Evolutionary conservation across 257 asterid species (phyloP).

Genomic region (Schizonepeta tenuifolia): DNA sequence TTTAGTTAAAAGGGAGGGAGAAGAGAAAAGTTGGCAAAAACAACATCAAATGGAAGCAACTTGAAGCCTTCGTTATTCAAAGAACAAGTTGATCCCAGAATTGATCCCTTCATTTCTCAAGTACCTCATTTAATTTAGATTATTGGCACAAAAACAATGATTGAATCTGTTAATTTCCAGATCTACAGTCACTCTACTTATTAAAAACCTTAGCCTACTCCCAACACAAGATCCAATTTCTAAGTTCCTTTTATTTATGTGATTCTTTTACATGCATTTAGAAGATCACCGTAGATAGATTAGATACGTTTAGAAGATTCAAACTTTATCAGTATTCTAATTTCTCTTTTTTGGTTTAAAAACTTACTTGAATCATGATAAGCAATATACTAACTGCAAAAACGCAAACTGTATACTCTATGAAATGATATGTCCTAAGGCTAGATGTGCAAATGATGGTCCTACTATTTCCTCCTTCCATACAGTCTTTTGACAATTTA

Average conservation of each 20-base stretch:
- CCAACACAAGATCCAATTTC: conserved; percentile 3
- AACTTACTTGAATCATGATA: conserved; percentile 16
- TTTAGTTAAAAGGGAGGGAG: conserved; percentile 23
- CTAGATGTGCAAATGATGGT: not conserved
- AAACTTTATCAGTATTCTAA: not conserved
- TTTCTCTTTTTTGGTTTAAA: not conserved
- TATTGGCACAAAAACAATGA: not conserved
- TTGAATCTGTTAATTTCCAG: not conserved
- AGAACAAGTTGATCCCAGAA: not conserved
- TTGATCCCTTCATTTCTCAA: not conserved
- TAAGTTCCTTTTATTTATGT: not conserved
- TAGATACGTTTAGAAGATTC: not conserved
- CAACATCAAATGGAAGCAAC: not conserved
- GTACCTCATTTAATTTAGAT: not conserved
- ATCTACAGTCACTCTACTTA: not conserved
- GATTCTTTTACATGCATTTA: not conserved
- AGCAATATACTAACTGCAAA: not conserved
- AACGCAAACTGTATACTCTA: not conserved
- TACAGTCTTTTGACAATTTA: not conserved
- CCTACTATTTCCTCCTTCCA: conserved; percentile 18
- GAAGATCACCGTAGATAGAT: not conserved
- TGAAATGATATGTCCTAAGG: conserved; percentile 3
- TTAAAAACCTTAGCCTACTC: not conserved
- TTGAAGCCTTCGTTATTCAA: not conserved
- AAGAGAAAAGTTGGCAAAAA: conserved; percentile 13